These are phyloP conservation scores for Mrakia frigida DNA, from an alignment of 768 basidiomycete species.

Conservation along the genomic window DNA sequence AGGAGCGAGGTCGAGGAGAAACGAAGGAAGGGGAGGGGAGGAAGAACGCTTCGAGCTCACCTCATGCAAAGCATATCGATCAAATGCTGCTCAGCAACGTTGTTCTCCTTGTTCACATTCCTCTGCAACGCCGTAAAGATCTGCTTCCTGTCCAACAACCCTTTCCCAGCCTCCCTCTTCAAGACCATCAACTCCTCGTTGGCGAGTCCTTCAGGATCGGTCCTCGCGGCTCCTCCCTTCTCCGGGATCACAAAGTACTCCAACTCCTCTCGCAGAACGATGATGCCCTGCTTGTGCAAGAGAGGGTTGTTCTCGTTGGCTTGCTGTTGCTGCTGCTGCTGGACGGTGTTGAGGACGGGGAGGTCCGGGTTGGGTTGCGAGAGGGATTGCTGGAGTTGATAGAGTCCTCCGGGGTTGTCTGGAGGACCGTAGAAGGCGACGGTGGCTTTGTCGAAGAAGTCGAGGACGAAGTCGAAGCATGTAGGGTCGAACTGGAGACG, in stretches of 20 bases:
- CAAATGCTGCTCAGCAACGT: constrained; percentile 95
- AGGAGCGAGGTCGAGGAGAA: not conserved
- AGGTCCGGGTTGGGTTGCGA: constrained; percentile 48
- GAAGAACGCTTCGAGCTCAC: constrained; percentile 49
- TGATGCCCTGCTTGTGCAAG: constrained; percentile 92
- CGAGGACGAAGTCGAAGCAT: constrained; percentile 87
- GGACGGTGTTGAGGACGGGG: constrained; percentile 23
- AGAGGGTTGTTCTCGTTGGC: constrained; percentile 77
- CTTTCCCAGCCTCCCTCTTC: constrained; percentile 79
- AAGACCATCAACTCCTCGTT: constrained; percentile 70
- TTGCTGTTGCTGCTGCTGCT: constrained; percentile 39
- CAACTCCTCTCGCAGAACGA: constrained; percentile 93
- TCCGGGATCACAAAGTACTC: constrained; percentile 97
- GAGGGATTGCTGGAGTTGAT: constrained; percentile 47
- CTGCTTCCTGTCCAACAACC: constrained; percentile 78
- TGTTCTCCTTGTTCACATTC: constrained; percentile 99
- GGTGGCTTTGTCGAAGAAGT: constrained; percentile 83
- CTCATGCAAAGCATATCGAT: constrained; percentile 99
- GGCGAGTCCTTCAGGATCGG: constrained; percentile 69
- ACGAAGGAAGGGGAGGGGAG: not conserved
- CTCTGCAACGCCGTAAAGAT: constrained; percentile 97
- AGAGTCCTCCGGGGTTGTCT: constrained; percentile 58
- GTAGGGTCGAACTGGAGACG: constrained; percentile 91
- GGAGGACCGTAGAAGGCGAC: constrained; percentile 87
- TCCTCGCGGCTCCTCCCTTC: constrained; percentile 46